A percentile compares a stretch with the other conserved stretches of the same genome.
Conservation (phyloP, 176 grass and related monocot genomes). For the Cymbopogon citratus region DNA sequence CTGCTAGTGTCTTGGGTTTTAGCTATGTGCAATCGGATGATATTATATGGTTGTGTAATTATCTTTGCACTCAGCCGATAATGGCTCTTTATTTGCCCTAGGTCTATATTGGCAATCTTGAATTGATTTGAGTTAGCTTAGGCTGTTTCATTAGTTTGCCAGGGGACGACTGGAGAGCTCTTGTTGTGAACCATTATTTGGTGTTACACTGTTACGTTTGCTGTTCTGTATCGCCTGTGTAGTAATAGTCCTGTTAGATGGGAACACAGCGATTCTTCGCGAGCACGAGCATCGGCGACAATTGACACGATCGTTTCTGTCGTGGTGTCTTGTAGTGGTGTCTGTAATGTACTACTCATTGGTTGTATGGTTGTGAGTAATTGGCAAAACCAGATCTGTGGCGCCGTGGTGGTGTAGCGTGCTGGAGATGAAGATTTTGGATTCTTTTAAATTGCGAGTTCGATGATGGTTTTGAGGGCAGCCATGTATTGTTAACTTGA, state of each 20-base stretch:
- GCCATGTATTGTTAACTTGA: background rate
- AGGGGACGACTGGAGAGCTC: no score
- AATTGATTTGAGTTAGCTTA: background rate
- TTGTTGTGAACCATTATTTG: background rate
- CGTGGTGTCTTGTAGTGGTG: no score
- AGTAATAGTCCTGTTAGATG: background rate
- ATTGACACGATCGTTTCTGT: no score
- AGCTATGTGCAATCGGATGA: conserved; percentile 21
- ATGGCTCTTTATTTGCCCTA: background rate
- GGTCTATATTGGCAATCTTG: background rate
- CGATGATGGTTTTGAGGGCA: background rate
- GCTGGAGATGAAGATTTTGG: background rate
- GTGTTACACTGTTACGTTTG: background rate
- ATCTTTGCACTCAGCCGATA: conserved; percentile 9
- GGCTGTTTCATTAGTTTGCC: background rate
- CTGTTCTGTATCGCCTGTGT: no score
- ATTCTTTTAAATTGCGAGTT: background rate
- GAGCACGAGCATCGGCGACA: no score
- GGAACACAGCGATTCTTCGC: no score
- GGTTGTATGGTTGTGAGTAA: no score
- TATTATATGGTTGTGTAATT: conserved; percentile 39
- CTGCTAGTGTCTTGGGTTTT: conserved; percentile 24
- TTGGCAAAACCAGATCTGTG: no score
- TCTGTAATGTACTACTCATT: no score
- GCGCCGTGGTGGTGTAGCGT: background rate